Evolutionary conservation across 176 grass and related monocot genomes (phyloP).

Genomic region (Chrysopogon serrulatus): DNA sequence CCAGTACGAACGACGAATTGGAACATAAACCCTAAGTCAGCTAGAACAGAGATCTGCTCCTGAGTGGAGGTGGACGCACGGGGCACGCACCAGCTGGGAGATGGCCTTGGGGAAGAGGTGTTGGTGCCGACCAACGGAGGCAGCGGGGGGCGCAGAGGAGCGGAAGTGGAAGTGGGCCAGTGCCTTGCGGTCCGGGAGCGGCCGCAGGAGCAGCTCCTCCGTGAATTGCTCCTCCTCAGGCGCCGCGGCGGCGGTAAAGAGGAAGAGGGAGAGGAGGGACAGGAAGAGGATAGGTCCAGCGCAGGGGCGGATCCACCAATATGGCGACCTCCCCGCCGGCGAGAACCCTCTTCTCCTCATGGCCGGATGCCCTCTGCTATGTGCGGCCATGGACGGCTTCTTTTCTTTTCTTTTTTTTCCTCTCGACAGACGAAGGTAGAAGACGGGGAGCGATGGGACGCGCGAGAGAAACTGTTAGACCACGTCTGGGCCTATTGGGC

Average conservation of each 20-base stretch:
- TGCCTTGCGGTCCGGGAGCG: slow-evolving; percentile 76
- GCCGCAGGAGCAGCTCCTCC: slow-evolving; percentile 83
- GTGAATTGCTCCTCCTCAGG: slow-evolving; percentile 51
- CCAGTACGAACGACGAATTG: not conserved
- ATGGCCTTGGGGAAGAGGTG: slow-evolving; percentile 91
- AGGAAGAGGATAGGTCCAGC: not conserved
- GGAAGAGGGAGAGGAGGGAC: not conserved
- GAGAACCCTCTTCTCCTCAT: no score
- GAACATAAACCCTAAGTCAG: not conserved
- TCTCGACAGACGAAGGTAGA: no score
- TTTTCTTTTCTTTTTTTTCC: no score
- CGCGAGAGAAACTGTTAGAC: no score
- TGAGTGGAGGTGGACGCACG: not conserved
- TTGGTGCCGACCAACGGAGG: slow-evolving; percentile 45
- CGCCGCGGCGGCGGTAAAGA: not conserved
- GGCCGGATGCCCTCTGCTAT: no score
- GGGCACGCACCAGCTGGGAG: slow-evolving; percentile 64
- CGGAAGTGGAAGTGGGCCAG: slow-evolving; percentile 89
- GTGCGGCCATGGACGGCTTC: no score
- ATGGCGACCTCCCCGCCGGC: no score
- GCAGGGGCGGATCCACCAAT: no score
- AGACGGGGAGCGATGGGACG: no score
- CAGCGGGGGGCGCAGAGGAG: slow-evolving; percentile 49
- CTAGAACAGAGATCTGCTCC: not conserved
- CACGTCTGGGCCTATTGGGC: no score